Evolutionary conservation across 192 early-diverging fungal genomes (phyloP), one percentile per base, ranked within the genome.

Genomic region (Pilaira anomala): DNA sequence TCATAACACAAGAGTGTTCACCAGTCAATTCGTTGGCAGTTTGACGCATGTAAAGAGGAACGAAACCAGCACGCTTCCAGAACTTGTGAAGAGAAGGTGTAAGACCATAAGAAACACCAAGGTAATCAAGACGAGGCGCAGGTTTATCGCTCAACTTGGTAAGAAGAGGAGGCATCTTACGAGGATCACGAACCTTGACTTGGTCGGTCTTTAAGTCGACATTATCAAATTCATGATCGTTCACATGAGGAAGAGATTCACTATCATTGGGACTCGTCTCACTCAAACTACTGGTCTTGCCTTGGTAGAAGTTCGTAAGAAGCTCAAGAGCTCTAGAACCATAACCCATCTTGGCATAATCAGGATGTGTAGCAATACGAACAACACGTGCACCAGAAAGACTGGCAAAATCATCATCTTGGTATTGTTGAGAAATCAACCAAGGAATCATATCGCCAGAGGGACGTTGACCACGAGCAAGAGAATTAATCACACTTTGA

Each of bases 321-420:
- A 88, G 80, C 55, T 92, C 91, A 36, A 98, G 69, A 12, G 94
- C 91, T n/a, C 93, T 83, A 30, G 80, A 75, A 0, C 97, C 97
- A 75, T 99, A 99, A 6, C 97, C 97, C 97, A 98, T 99, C 69
- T 92, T 86, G 36, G 90, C 80, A 68, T 98, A 98, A 63, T 98
- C 94, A 6, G 95, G 95, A 75, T 97, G 94, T 1, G 97, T 99
- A 46, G 97, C 97, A 66, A 99, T 95, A 30, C 97, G 88, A 22
- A 99, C 97, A 12, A 99, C 85, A 48, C 97, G 89, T 26, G 94
- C 97, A 19, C 97, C 97, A 2, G 91, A 95, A 24, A 99, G 76
- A 7, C 85, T 76, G 1, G 96, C 95, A 81, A 99, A 99, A 70
- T 96, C 96, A 67, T 93, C 91, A 79, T 99, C 97, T 80, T 97